Evolutionary conservation across 148 eudicot genomes (phyloP), one percentile per base, ranked within the genome.

Genomic region (Chenopodium suecicum): DNA sequence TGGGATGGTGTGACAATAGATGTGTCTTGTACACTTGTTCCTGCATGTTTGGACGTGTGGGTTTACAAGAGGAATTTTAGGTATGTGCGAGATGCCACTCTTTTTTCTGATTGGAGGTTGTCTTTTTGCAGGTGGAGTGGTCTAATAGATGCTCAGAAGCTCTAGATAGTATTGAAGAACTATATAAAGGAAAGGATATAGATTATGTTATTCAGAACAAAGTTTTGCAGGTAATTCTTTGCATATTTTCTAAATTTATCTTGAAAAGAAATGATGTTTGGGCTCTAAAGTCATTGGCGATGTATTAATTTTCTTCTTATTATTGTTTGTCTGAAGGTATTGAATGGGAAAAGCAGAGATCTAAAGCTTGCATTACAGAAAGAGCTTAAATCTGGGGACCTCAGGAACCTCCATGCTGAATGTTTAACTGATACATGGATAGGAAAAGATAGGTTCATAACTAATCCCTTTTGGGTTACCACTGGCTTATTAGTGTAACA

Each of bases 391-490:
- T 86, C 92, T 88, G 93, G 92, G 76, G 92, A 93, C 75, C 82
- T 91, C 50, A 88, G 86, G 81, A 90, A 91, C 72, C 79, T 91
- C 79, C 94, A 90, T 89, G 88, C 89, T 75, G 98, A 95, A 76
- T 95, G 98, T 85, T 93, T 95, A 74, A 95, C 98, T 9, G 98
- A 95, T 88, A 90, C 97, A 78, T 95, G 94, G 96, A 95, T 93
- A 74, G 98, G 96, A 82, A 93, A 91, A 78, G 85, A 91, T 85
- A 95, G 98, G 98, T 94, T 82, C 48, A 47, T 20, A 72, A 67
- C 56, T 48, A 70, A 29, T 65, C 79, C 48, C 44, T 5, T 60
- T 58, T 80, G 37, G 66, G 47, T 68, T 74, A 41, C 64, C 34
- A 65, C 11, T 46, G 75, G 65, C 19, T 64, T 23, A 17, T 65